Base-by-base conservation (phyloP, 495 filamentous ascomycete species). In the Neurospora cerealis region DNA sequence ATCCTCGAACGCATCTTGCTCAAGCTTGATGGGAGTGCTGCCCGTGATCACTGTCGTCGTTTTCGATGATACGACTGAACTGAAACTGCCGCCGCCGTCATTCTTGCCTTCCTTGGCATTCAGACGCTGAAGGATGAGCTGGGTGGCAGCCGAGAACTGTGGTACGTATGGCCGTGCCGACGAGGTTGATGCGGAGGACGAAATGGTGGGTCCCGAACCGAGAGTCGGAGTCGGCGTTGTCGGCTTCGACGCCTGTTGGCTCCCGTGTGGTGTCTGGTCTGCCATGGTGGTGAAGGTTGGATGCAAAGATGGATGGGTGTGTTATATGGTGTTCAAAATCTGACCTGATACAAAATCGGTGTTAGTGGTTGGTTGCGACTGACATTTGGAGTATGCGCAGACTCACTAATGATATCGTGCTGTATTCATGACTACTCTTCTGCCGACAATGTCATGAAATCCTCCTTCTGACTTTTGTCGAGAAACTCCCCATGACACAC, bases 71-170 rank as follows among this genome's bases (percentile, higher is more conserved):
- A 85, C 77, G 0, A 79, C 80, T 0, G 83, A 79, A 24, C 77
- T 81, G 0, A 82, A 73, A 71, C 77, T 81, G 66, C 78, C 32
- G 15, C 54, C 15, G 24, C 28, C 54, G 19, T 66, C 54, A 34
- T 66, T 66, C 15, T 66, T 66, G 9, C 54, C 54, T 6, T 66
- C 79, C 36, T 86, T 82, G 34, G 80, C 80, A 41, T 81, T 84
- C 60, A 89, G 84, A 21, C 87, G 80, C 71, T 86, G 86, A 13
- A 90, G 82, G 19, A 90, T 89, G 84, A 89, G 83, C 73, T 88
- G 85, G 0, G 88, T 89, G 0, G 87, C 80, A 9, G 85, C 84
- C 8, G 83, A 85, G 77, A 89, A 88, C 73, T 88, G 86, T 1
- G 86, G 86, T 32, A 85, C 77, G 74, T 86, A 86, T 32, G 80